Conservation (phyloP, 139 green algal species). For the Chlorella sp. region DNA sequence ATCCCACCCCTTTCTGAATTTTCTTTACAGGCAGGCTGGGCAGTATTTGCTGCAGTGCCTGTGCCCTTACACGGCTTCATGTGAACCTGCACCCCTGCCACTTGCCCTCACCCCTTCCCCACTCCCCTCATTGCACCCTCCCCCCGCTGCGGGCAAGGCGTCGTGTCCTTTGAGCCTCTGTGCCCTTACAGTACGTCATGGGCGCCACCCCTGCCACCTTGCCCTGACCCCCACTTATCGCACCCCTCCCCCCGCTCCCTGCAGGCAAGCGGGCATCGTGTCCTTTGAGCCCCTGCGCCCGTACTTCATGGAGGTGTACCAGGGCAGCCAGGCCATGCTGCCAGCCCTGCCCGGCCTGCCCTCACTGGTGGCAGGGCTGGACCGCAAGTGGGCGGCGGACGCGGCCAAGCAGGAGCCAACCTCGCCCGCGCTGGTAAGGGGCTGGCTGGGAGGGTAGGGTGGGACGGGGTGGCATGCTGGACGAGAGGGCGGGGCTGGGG, state of each 20-base stretch:
- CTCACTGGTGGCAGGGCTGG: slow-evolving; percentile 72
- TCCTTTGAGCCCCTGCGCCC: slow-evolving; percentile 91
- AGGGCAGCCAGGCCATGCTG: slow-evolving; percentile 67
- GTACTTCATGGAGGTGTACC: slow-evolving; percentile 87
- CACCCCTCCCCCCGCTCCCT: not conserved
- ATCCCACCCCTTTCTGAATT: no score
- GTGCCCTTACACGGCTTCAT: no score
- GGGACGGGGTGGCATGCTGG: not conserved
- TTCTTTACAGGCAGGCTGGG: no score
- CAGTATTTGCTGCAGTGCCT: no score
- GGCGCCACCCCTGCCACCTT: no score
- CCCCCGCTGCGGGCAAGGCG: slow-evolving; percentile 79
- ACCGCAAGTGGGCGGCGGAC: slow-evolving; percentile 76
- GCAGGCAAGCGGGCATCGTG: slow-evolving; percentile 88
- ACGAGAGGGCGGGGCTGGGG: not conserved
- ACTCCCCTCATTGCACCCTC: not conserved
- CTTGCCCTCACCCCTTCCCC: not conserved
- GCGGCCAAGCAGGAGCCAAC: slow-evolving; percentile 62
- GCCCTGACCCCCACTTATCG: no score
- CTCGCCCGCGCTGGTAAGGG: slow-evolving; percentile 69
- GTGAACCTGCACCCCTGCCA: not conserved
- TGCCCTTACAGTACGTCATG: slow-evolving; percentile 85
- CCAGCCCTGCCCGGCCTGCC: slow-evolving; percentile 74
- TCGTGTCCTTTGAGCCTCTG: slow-evolving; percentile 92
- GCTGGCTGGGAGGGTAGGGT: not conserved